Percentiles rank a stretch among this genome's conserved stretches.
Evolutionary conservation across 371 early-diverging fungal species (phyloP).

Genomic region (Apophysomyces sp.): DNA sequence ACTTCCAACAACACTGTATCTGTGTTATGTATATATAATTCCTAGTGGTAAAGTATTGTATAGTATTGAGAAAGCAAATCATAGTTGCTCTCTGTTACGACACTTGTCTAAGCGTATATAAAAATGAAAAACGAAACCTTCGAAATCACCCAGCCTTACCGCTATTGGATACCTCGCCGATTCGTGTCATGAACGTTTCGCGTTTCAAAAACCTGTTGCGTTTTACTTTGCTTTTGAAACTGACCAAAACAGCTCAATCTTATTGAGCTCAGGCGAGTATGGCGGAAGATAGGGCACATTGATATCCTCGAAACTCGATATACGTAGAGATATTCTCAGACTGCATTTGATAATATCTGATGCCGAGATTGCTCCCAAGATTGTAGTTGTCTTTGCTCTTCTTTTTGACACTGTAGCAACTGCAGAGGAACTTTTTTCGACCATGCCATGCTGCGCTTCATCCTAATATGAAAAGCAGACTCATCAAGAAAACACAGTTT

Average conservation of each 20-base stretch:
- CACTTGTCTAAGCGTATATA: slow-evolving; percentile 7
- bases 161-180: slow-evolving; percentile 1
- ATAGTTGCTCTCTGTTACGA: background rate
- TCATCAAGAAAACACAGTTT: background rate
- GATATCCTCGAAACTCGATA: too few species aligned
- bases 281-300: slow-evolving; percentile 7
- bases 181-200: too few species aligned
- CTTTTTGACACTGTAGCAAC: background rate
- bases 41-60: too few species aligned
- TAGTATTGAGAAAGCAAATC: too few species aligned
- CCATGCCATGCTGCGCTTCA: background rate
- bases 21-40: too few species aligned
- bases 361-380: background rate
- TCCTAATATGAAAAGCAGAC: background rate
- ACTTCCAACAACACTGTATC: too few species aligned
- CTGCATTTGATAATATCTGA: background rate
- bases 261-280: slow-evolving; percentile 5
- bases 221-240: slow-evolving; percentile 1
- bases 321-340: too few species aligned
- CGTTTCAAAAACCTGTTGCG: too few species aligned
- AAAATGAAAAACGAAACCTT: slow-evolving; percentile 6
- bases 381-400: background rate
- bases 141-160: background rate
- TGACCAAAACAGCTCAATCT: slow-evolving; percentile 5
- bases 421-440: background rate